Base-by-base conservation (phyloP, 768 basidiomycete genomes). In the Tephrocybe rancida region DNA sequence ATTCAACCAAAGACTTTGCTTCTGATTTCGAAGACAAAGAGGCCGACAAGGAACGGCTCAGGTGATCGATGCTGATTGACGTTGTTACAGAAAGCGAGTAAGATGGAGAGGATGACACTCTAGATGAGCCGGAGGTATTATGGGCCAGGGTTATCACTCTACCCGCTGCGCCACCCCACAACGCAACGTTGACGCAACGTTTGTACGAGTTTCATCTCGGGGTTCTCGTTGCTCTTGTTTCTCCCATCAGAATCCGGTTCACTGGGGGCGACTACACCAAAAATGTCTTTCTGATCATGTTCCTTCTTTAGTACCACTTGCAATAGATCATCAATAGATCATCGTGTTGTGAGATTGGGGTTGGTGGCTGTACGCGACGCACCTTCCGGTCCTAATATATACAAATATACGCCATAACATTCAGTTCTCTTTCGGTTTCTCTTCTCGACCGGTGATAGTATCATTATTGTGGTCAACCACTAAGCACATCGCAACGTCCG, bases 311-410 rank as follows among this genome's bases (percentile, higher is more conserved):
- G n/a, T n/a, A 85, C 63, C 92, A 92, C 59, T 72, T 92, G 35
- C 90, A 91, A 61, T 89, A 92, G 67, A 80, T 93, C 43, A 85
- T 92, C 50, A 87, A 92, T 79, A 76, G 90, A n/a, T n/a, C n/a
- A n/a, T n/a, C n/a, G n/a, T n/a, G n/a, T n/a, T n/a, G n/a, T n/a
- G n/a, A n/a, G n/a, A n/a, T n/a, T n/a, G n/a, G n/a, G n/a, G n/a
- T n/a, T n/a, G n/a, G n/a, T n/a, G n/a, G n/a, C n/a, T n/a, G n/a
- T n/a, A n/a, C n/a, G n/a, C n/a, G n/a, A n/a, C n/a, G n/a, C n/a
- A n/a, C n/a, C n/a, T n/a, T n/a, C n/a, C n/a, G n/a, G n/a, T n/a
- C n/a, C n/a, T 89, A 52, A 24, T 81, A 72, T 11, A 16, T 48
- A 41, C 30, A 14, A 47, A 45, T 42, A 22, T 38, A 48, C 27